Conservation (phyloP, 495 filamentous ascomycete genomes). For the Podospora pseudoanserina region DNA sequence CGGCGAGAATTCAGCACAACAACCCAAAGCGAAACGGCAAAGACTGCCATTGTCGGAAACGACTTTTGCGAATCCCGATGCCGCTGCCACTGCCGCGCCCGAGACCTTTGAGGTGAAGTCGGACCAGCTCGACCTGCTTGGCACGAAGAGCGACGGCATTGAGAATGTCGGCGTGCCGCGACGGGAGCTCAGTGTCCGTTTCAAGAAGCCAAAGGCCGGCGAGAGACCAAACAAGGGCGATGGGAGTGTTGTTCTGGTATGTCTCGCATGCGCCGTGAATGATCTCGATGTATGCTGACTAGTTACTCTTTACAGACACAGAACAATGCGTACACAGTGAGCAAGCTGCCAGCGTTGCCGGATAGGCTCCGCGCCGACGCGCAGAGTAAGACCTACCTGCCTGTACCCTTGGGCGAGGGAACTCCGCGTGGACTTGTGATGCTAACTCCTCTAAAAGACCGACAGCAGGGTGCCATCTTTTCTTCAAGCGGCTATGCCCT, state of each 20-base stretch:
- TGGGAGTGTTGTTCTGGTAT: conserved; percentile 60
- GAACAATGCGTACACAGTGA: conserved; percentile 82
- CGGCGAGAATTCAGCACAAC: conserved; percentile 59
- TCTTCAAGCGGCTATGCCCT: conserved; percentile 69
- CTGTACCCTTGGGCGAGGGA: conserved; percentile 21
- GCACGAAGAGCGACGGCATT: conserved; percentile 44
- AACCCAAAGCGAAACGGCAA: conserved; percentile 69
- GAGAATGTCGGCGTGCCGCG: conserved; percentile 38
- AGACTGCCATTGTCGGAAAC: conserved; percentile 58
- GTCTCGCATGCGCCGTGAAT: conserved; percentile 23
- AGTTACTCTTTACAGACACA: conserved; percentile 61
- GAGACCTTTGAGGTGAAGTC: conserved; percentile 49
- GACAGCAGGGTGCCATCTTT: conserved; percentile 62
- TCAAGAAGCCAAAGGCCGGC: conserved; percentile 52
- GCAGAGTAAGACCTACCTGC: conserved; percentile 51
- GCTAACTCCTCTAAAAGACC: conserved; percentile 38
- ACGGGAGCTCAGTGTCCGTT: conserved; percentile 59
- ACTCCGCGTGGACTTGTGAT: conserved; percentile 8
- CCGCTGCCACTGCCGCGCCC: conserved; percentile 21
- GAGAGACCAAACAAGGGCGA: conserved; percentile 57
- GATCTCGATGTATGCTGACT: conserved; percentile 23
- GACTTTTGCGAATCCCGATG: conserved; percentile 47
- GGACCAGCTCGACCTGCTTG: conserved; percentile 39
- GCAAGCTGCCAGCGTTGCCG: conserved; percentile 76
- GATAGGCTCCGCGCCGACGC: conserved; percentile 62